Evolutionary conservation across 306 rosid species (phyloP).

Genomic region (Inga leiocalycina): DNA sequence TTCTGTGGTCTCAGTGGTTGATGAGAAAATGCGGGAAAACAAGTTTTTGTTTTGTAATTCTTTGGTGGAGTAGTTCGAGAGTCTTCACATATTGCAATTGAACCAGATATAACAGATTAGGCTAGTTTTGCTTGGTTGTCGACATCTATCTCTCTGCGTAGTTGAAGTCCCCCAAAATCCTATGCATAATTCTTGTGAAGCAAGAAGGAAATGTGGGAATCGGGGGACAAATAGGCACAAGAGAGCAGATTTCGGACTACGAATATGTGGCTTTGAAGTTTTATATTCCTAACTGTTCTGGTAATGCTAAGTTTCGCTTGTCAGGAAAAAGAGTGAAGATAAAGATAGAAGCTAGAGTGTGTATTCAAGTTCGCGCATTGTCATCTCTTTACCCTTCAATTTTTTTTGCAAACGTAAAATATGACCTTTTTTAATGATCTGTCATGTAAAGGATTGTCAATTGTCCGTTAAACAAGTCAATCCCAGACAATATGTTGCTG

Average conservation of each 20-base stretch:
- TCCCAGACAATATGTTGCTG: constrained; percentile 88
- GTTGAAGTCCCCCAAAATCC: background rate
- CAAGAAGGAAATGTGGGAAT: background rate
- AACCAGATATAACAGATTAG: background rate
- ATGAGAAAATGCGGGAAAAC: background rate
- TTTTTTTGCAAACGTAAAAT: background rate
- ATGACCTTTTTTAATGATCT: constrained; percentile 2
- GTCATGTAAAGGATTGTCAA: constrained; percentile 64
- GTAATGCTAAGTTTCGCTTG: background rate
- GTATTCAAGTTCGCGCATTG: background rate
- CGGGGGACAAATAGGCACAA: background rate
- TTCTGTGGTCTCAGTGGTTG: background rate
- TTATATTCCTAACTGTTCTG: background rate
- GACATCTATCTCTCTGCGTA: background rate
- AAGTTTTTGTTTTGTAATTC: background rate
- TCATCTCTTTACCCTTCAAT: background rate
- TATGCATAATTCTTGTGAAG: background rate
- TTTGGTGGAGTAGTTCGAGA: background rate
- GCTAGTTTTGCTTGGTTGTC: background rate
- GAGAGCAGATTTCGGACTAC: background rate
- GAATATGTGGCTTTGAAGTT: background rate
- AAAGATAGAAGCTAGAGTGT: background rate
- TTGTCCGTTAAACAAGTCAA: constrained; percentile 86
- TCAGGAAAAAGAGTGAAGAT: background rate
- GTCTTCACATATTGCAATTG: background rate